Evolutionary conservation across 768 basidiomycete species (phyloP).

Genomic region (Podaxis sp.): DNA sequence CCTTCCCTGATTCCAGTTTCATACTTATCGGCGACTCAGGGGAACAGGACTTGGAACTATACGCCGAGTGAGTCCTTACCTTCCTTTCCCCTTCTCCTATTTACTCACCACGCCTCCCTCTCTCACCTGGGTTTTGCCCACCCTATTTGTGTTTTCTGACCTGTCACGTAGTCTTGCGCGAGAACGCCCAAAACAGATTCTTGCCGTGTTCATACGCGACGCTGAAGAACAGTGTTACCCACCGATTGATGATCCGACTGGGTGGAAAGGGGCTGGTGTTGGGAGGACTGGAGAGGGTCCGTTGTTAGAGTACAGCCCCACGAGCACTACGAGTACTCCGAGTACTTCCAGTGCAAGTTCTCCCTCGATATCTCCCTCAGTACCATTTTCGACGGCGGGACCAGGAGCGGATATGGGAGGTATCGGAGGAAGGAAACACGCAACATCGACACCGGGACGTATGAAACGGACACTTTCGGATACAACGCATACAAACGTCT

Average conservation of each 20-base stretch:
- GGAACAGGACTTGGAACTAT: constrained; percentile 94
- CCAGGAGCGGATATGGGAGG: too few species aligned
- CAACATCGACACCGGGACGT: too few species aligned
- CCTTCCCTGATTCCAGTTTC: constrained; percentile 75
- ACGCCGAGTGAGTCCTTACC: constrained; percentile 51
- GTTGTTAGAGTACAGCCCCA: background rate
- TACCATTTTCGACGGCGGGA: too few species aligned
- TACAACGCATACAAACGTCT: background rate
- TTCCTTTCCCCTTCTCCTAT: background rate
- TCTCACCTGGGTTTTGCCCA: background rate
- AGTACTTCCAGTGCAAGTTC: background rate
- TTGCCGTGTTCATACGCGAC: constrained; percentile 84
- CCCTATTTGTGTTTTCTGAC: background rate
- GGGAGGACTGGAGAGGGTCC: constrained; percentile 20
- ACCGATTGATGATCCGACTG: constrained; percentile 66
- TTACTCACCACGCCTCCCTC: background rate
- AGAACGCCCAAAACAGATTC: constrained; percentile 67
- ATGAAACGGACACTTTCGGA: too few species aligned
- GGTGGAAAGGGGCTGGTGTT: constrained; percentile 36
- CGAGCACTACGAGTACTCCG: background rate
- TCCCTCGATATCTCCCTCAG: too few species aligned
- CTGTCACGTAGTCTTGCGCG: constrained; percentile 49
- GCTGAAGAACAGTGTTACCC: constrained; percentile 40
- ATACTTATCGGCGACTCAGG: constrained; percentile 90
- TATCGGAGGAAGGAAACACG: too few species aligned